These are phyloP conservation scores for Penicillium sp. DNA, from an alignment of 2,329 filamentous ascomycete species.

Conservation along the genomic window DNA sequence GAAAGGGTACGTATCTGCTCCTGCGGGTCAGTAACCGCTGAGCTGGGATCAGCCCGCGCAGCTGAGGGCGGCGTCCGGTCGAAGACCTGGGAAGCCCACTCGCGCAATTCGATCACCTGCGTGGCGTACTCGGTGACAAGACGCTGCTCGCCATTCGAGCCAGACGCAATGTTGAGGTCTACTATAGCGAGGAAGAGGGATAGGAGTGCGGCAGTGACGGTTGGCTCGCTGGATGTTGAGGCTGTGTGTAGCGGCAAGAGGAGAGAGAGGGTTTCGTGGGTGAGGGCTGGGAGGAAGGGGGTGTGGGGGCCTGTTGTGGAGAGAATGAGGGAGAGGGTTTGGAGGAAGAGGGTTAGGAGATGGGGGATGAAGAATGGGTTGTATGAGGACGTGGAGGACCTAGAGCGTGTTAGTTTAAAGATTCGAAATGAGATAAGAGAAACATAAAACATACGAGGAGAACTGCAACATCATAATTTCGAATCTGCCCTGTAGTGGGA, in stretches of 20 bases:
- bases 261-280: slow-evolving; percentile 79
- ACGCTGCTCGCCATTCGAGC: slow-evolving; percentile 58
- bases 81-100: slow-evolving; percentile 81
- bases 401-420: slow-evolving; percentile 16
- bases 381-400: slow-evolving; percentile 40
- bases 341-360: slow-evolving; percentile 75
- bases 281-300: slow-evolving; percentile 73
- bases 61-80: slow-evolving; percentile 51
- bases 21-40: slow-evolving; percentile 50
- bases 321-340: slow-evolving; percentile 79
- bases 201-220: slow-evolving; percentile 71
- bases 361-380: slow-evolving; percentile 71
- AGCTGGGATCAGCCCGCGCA: slow-evolving; percentile 61
- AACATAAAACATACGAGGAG: slow-evolving; percentile 45
- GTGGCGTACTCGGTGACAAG: slow-evolving; percentile 73
- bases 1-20: slow-evolving; percentile 58
- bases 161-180: slow-evolving; percentile 66
- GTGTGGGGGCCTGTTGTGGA: slow-evolving; percentile 81
- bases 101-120: slow-evolving; percentile 79
- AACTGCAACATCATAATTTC: slow-evolving; percentile 60
- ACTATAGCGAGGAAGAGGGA: slow-evolving; percentile 77
- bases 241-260: slow-evolving; percentile 65
- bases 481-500: slow-evolving; percentile 78
- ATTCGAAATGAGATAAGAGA: background rate
- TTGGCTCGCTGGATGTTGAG: slow-evolving; percentile 59